A percentile compares a stretch with the other conserved stretches of the same genome.
These are phyloP conservation scores for Sclerotinia trifoliorum DNA, from an alignment of 2,329 filamentous ascomycete genomes.

Conservation along the genomic window DNA sequence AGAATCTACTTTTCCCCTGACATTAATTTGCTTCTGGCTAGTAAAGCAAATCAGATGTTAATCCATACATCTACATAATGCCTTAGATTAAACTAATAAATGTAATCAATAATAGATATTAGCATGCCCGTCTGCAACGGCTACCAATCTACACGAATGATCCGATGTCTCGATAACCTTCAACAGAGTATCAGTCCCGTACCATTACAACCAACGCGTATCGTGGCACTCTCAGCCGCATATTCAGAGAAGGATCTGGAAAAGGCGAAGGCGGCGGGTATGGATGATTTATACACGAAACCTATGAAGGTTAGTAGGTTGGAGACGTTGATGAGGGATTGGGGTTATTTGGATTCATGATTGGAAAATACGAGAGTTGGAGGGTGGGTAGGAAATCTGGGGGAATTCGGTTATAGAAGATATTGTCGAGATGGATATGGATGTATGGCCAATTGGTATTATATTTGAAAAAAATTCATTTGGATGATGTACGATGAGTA, in stretches of 20 bases:
- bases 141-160: conserved; percentile 47
- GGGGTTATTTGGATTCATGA: neutral
- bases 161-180: conserved; percentile 48
- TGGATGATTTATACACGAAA: conserved; percentile 55
- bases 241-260: conserved; percentile 48
- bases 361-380: no score
- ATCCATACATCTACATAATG: neutral
- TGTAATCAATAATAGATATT: conserved; percentile 43
- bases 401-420: neutral
- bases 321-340: conserved; percentile 11
- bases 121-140: conserved; percentile 56
- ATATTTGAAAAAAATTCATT: no score
- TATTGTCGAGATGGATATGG: neutral
- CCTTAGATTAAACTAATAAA: neutral
- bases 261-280: conserved; percentile 51
- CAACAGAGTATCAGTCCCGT: conserved; percentile 26
- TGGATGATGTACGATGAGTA: no score
- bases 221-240: conserved; percentile 54
- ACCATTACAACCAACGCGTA: conserved; percentile 33
- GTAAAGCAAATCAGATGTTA: conserved; percentile 39
- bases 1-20: neutral
- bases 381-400: neutral
- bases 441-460: no score
- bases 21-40: neutral
- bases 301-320: conserved; percentile 41